Conservation (phyloP, 176 grass and related monocot species). For the Aegilops umbellulata region DNA sequence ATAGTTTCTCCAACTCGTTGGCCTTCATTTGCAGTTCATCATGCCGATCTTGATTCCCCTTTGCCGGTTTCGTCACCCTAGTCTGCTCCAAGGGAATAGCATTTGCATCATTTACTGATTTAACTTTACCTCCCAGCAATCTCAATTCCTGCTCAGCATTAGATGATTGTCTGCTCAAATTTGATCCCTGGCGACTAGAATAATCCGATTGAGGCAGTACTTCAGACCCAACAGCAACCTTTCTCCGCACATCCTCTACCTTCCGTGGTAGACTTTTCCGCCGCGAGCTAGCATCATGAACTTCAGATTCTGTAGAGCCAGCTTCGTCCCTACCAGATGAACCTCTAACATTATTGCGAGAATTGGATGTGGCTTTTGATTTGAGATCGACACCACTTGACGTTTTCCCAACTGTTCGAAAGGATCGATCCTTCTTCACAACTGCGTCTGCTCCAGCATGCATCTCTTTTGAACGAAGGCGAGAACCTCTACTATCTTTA, state of each 20-base stretch:
- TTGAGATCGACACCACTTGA: conserved; percentile 40
- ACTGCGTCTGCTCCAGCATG: conserved; percentile 28
- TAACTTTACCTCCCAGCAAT: conserved; percentile 32
- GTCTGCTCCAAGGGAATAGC: conserved; percentile 26
- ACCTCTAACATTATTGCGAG: conserved; percentile 31
- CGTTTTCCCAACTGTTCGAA: conserved; percentile 40
- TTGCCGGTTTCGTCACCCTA: conserved; percentile 41
- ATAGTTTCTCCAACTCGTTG: conserved; percentile 90
- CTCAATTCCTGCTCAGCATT: conserved; percentile 38
- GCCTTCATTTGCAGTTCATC: conserved; percentile 86
- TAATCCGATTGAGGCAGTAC: conserved; percentile 32
- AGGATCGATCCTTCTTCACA: conserved; percentile 33
- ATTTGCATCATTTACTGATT: conserved; percentile 33
- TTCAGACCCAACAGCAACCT: conserved; percentile 35
- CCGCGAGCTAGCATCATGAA: conserved; percentile 32
- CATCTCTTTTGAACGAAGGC: conserved; percentile 38
- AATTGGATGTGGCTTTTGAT: conserved; percentile 46
- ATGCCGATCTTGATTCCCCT: conserved; percentile 76
- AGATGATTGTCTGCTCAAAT: conserved; percentile 46
- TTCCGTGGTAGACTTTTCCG: conserved; percentile 39
- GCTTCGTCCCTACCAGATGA: conserved; percentile 39
- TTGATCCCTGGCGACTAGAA: conserved; percentile 35
- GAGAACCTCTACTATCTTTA: conserved; percentile 40
- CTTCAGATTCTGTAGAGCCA: conserved; percentile 36
- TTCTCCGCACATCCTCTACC: conserved; percentile 41